Conservation (phyloP, 1,284 basidiomycete species). For the Trichosporon sp. region DNA sequence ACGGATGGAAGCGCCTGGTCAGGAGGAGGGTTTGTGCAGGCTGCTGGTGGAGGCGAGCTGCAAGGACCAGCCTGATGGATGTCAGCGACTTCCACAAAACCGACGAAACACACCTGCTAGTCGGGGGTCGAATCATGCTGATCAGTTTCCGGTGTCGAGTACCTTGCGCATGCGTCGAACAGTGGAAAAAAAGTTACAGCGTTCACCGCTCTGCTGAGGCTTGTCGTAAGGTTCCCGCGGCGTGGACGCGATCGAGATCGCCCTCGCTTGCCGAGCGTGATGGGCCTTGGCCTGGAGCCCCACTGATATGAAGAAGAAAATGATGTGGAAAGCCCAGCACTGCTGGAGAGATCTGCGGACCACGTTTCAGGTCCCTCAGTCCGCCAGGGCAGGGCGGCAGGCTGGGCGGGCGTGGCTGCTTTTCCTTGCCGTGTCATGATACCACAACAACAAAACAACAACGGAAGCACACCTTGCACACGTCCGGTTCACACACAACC, state of each 20-base stretch:
- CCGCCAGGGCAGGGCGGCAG: slow-evolving; percentile 3
- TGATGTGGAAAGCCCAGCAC: neutral
- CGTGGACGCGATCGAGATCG: slow-evolving; percentile 11
- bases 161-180: neutral
- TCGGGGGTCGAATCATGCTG: slow-evolving; percentile 13
- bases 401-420: slow-evolving; percentile 25
- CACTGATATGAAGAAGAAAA: neutral
- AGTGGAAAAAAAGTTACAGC: neutral
- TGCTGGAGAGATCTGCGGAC: neutral
- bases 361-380: neutral
- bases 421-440: slow-evolving; percentile 24
- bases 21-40: neutral
- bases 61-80: neutral
- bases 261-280: neutral
- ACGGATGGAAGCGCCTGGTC: slow-evolving; percentile 19
- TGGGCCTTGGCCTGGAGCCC: neutral
- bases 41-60: slow-evolving; percentile 5
- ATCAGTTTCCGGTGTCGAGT: neutral
- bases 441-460: slow-evolving; percentile 21
- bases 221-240: neutral
- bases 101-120: slow-evolving; percentile 2
- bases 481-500: neutral
- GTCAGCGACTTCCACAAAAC: neutral
- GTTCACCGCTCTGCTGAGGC: neutral
- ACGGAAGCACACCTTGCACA: neutral